Conservation (phyloP, 2,329 filamentous ascomycete species). For the Bisporella sp. region DNA sequence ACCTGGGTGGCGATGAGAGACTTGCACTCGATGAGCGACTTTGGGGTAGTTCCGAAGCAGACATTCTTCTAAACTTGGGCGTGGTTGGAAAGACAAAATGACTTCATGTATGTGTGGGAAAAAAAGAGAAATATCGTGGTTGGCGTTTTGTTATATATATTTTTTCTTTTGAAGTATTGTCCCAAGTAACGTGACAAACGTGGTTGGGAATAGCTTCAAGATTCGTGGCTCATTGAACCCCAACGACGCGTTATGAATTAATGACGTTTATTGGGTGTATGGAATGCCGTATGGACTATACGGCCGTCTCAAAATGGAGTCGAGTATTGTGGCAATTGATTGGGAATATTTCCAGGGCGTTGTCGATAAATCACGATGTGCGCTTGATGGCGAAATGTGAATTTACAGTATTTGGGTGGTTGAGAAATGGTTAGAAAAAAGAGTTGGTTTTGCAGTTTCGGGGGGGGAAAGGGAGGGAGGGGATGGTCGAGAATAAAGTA, state of each 20-base stretch:
- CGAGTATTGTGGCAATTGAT: slow-evolving; percentile 10
- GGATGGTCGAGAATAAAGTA: slow-evolving; percentile 3
- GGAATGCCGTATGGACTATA: slow-evolving; percentile 2
- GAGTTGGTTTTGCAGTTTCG: slow-evolving; percentile 2
- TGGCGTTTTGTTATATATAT: no score
- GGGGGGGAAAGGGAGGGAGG: slow-evolving; percentile 9
- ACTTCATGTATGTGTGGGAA: no score
- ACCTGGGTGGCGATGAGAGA: slow-evolving; percentile 32
- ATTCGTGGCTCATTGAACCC: background rate
- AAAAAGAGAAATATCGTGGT: no score
- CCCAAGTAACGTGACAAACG: slow-evolving; percentile 14
- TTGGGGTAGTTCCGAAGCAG: background rate
- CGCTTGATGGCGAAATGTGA: slow-evolving; percentile 19
- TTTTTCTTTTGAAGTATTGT: background rate
- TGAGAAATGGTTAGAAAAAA: slow-evolving; percentile 13
- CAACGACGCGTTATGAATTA: slow-evolving; percentile 12
- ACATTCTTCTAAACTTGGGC: no score
- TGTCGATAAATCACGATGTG: slow-evolving; percentile 12
- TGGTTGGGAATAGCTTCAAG: slow-evolving; percentile 25
- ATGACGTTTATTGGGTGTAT: slow-evolving; percentile 4
- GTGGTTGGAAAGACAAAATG: no score
- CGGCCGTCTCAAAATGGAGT: background rate
- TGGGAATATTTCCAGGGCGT: slow-evolving; percentile 8
- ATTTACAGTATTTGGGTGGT: slow-evolving; percentile 21
- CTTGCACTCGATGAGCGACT: slow-evolving; percentile 10